Evolutionary conservation across 1,139 yeast species (phyloP), one percentile per base, ranked within the genome.

Genomic region (Taiozyma sp.): DNA sequence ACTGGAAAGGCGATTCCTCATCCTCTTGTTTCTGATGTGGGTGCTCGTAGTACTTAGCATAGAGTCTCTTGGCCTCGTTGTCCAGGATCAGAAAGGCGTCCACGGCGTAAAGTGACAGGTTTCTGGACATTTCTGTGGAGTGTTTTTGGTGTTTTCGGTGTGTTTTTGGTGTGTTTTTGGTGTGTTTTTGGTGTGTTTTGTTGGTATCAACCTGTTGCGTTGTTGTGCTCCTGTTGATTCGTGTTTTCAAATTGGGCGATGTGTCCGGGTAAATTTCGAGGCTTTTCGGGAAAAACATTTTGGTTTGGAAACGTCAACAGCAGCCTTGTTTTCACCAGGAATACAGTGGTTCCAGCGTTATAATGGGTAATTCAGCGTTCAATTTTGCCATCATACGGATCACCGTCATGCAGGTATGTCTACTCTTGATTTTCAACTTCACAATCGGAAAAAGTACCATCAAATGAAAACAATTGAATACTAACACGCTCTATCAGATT

Each of bases 21-120:
- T 48, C 48, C 6, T 16, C 23, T 42, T 23, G 55, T 57, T 49
- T 63, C 58, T 46, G 55, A 63, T 81, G 84, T 29, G 89, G 89
- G 42, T 87, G 79, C 57, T 76, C 75, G 72, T 86, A 93, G 74
- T 93, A 95, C 66, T 92, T 92, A 58, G 96, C 85, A 65, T 80
- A 88, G 48, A 93, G 71, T 61, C 99, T 77, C 52, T 81, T 78
- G 19, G 96, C 97, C 57, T 86, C 87, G 61, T 77, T 81, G 69
- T 92, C 98, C 61, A 93, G 80, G 61, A 92, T 80, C 61, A 91
- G 72, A 49, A 86, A 77, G 4, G 96, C 92, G 45, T 85, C 79
- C 48, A 91, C 80, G 13, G 97, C 77, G 71, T 92, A 90, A 56
- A 91, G 76, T 14, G 95, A 84, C 51, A 84, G 75, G 63, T 83